Evolutionary conservation across 2,329 filamentous ascomycete species (phyloP).

Genomic region (Macroventuria anomochaeta): DNA sequence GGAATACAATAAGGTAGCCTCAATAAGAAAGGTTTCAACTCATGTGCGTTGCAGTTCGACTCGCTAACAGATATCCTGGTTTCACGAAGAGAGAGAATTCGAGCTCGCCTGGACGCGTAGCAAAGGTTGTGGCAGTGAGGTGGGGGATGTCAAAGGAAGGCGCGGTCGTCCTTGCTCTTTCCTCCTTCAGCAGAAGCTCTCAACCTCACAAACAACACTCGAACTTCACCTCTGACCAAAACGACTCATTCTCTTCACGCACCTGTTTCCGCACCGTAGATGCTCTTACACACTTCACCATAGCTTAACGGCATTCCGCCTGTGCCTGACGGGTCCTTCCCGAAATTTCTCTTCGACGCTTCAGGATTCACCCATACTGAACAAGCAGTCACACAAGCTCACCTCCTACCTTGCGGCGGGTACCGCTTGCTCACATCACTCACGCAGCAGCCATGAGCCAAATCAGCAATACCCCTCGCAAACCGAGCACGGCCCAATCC

Average conservation of each 20-base stretch:
- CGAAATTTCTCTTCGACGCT: not conserved
- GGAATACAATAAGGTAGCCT: constrained; percentile 12
- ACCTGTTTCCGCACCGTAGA: not conserved
- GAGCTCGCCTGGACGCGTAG: not conserved
- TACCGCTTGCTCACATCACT: not conserved
- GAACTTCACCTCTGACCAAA: not conserved
- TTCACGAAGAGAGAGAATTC: no score
- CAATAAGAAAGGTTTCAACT: constrained; percentile 21
- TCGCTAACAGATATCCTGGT: not conserved
- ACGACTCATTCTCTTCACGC: no score
- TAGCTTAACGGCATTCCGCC: not conserved
- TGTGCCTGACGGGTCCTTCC: not conserved
- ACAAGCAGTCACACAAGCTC: not conserved
- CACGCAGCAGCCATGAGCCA: constrained; percentile 11
- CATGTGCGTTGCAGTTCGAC: constrained; percentile 1
- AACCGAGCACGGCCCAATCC: constrained; percentile 16
- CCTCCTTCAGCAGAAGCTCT: not conserved
- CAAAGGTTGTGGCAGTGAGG: not conserved
- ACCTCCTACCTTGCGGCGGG: not conserved
- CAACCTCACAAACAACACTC: not conserved
- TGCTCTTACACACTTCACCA: not conserved
- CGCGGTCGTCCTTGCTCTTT: constrained; percentile 15
- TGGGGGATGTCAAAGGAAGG: constrained; percentile 22
- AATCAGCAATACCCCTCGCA: constrained; percentile 14
- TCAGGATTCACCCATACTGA: not conserved